Evolutionary conservation across 148 eudicot genomes (phyloP).

Genomic region (Euryodendron excelsum): DNA sequence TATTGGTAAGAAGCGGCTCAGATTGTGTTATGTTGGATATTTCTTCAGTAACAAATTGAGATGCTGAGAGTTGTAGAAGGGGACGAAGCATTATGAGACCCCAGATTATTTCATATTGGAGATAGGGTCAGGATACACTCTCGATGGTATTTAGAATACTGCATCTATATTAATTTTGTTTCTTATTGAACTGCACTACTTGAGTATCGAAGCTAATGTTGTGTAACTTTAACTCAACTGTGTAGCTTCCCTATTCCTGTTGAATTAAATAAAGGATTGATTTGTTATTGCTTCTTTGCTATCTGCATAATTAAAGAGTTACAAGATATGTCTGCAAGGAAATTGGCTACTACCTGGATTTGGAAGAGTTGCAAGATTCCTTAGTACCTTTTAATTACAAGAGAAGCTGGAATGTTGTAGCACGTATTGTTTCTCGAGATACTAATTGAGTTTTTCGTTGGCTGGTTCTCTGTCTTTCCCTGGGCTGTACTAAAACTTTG

Average conservation of each 20-base stretch:
- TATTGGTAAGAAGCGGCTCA: not conserved
- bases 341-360: too few relatives aligned
- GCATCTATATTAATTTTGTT: not conserved
- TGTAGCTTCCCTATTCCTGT: not conserved
- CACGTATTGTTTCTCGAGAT: not conserved
- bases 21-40: not conserved
- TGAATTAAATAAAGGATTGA: not conserved
- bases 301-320: not conserved
- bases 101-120: not conserved
- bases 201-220: not conserved
- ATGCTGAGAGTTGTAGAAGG: not conserved
- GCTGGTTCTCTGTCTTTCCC: not conserved
- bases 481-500: not conserved
- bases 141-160: not conserved
- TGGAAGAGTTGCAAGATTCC: too few relatives aligned
- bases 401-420: too few relatives aligned
- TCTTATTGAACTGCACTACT: not conserved
- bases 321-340: too few relatives aligned
- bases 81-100: not conserved
- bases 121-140: not conserved
- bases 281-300: not conserved
- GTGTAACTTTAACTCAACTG: not conserved
- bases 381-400: too few relatives aligned
- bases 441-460: not conserved
- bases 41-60: not conserved